These are phyloP conservation scores for Podospora australis DNA, from an alignment of 495 filamentous ascomycete genomes.

Conservation along the genomic window DNA sequence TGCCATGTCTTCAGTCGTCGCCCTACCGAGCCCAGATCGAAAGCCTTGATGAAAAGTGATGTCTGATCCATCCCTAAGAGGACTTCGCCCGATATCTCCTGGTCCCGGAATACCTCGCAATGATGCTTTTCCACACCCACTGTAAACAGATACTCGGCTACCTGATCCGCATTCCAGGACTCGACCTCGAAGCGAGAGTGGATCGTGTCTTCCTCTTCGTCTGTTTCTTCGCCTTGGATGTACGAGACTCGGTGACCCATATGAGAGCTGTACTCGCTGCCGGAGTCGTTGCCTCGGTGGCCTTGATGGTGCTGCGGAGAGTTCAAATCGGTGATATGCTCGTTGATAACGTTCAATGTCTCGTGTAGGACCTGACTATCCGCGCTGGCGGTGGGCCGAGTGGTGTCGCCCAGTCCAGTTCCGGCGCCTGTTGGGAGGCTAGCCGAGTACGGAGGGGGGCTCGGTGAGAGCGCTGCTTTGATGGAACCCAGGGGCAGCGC, in stretches of 20 bases:
- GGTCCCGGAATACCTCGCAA: slow-evolving; percentile 88
- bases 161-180: slow-evolving; percentile 67
- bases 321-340: slow-evolving; percentile 92
- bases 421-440: slow-evolving; percentile 13
- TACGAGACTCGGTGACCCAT: slow-evolving; percentile 74
- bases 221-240: slow-evolving; percentile 82
- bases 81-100: slow-evolving; percentile 93
- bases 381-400: slow-evolving; percentile 34
- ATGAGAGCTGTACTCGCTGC: slow-evolving; percentile 82
- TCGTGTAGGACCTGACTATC: slow-evolving; percentile 90
- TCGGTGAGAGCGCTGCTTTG: slow-evolving; percentile 21
- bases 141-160: slow-evolving; percentile 78
- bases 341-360: slow-evolving; percentile 93
- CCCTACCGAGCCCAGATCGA: slow-evolving; percentile 88
- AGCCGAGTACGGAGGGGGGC: slow-evolving; percentile 14
- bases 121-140: slow-evolving; percentile 74
- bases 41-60: slow-evolving; percentile 87
- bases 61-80: slow-evolving; percentile 91
- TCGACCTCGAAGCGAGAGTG: slow-evolving; percentile 61
- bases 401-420: slow-evolving; percentile 14
- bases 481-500: slow-evolving; percentile 35
- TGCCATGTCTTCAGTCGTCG: slow-evolving; percentile 90
- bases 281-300: slow-evolving; percentile 66
- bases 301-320: slow-evolving; percentile 52
- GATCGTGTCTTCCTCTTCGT: slow-evolving; percentile 55